A percentile compares a stretch with the other conserved stretches of the same genome.
Evolutionary conservation across 768 basidiomycete species (phyloP).

Genomic region (Suillus ampliporus): DNA sequence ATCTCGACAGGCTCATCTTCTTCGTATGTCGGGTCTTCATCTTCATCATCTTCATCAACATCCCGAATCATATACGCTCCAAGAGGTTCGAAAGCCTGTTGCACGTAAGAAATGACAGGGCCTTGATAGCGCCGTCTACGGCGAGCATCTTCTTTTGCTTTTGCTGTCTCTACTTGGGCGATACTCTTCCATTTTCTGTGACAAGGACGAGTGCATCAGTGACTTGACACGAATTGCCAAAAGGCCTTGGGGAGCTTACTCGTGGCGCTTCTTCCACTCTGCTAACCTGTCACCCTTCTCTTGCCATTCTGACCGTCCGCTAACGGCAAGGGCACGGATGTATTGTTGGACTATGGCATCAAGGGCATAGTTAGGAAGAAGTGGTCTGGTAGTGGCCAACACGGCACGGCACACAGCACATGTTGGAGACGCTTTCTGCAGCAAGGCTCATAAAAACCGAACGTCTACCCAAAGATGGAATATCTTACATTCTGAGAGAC

Average conservation of each 20-base stretch:
- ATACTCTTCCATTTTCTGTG: slow-evolving; percentile 37
- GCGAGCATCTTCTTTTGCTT: slow-evolving; percentile 18
- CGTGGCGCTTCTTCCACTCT: slow-evolving; percentile 61
- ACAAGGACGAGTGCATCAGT: neutral
- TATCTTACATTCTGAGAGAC: slow-evolving; percentile 53
- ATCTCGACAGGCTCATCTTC: slow-evolving; percentile 10
- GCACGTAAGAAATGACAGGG: neutral
- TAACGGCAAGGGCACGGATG: slow-evolving; percentile 51
- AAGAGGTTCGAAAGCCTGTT: neutral
- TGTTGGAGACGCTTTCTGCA: slow-evolving; percentile 46
- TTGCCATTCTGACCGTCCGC: slow-evolving; percentile 58
- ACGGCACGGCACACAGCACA: slow-evolving; percentile 67
- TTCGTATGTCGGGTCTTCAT: slow-evolving; percentile 13
- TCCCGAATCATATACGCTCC: neutral
- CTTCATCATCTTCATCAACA: slow-evolving; percentile 19
- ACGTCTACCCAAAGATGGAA: neutral
- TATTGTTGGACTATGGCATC: slow-evolving; percentile 68
- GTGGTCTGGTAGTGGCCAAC: slow-evolving; percentile 45
- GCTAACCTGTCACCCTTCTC: slow-evolving; percentile 48
- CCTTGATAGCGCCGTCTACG: slow-evolving; percentile 7
- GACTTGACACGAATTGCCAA: neutral
- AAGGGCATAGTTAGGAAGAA: slow-evolving; percentile 69
- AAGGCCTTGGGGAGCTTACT: slow-evolving; percentile 46
- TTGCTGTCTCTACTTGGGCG: slow-evolving; percentile 24
- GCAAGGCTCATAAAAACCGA: slow-evolving; percentile 10